phyloP scores from a whole-genome alignment of 2,329 filamentous ascomycete species.

The Paraphaeosphaeria sporulosa region DNA sequence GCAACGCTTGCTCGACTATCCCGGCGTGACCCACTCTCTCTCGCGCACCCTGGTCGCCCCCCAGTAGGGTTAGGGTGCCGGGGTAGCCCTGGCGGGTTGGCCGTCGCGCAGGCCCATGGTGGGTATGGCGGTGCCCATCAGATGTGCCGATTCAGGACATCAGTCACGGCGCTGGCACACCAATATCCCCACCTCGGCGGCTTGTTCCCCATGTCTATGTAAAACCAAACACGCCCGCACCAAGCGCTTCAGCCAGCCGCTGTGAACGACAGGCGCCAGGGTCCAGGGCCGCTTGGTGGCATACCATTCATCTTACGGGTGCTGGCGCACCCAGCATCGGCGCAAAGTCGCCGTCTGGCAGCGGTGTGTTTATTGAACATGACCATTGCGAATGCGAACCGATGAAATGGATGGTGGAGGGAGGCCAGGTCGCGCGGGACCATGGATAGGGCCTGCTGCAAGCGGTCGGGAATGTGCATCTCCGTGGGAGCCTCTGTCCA shows the following conservation, averaged over 20 bases:
- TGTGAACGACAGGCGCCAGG: slow-evolving; percentile 24
- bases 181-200: slow-evolving; percentile 15
- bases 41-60: slow-evolving; percentile 21
- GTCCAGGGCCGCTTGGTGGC: slow-evolving; percentile 15
- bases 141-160: slow-evolving; percentile 29
- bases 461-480: slow-evolving; percentile 18
- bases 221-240: slow-evolving; percentile 19
- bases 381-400: slow-evolving; percentile 12
- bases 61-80: slow-evolving; percentile 11
- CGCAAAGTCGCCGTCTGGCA: slow-evolving; percentile 9
- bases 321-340: slow-evolving; percentile 11
- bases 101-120: slow-evolving; percentile 23
- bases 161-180: slow-evolving; percentile 23
- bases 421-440: slow-evolving; percentile 17
- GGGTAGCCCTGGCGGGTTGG: slow-evolving; percentile 39
- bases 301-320: slow-evolving; percentile 16
- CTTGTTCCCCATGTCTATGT: slow-evolving; percentile 13
- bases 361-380: slow-evolving; percentile 15
- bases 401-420: slow-evolving; percentile 17
- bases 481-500: slow-evolving; percentile 21
- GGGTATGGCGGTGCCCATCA: slow-evolving; percentile 34
- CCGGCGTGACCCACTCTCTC: slow-evolving; percentile 22
- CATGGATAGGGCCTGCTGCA: slow-evolving; percentile 18
- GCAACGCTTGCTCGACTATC: slow-evolving; percentile 24
- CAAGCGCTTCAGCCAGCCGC: slow-evolving; percentile 29